Percentiles rank a stretch among this genome's conserved stretches.
phyloP scores from a whole-genome alignment of 257 asterid genomes.

The Solanum verrucosum region DNA sequence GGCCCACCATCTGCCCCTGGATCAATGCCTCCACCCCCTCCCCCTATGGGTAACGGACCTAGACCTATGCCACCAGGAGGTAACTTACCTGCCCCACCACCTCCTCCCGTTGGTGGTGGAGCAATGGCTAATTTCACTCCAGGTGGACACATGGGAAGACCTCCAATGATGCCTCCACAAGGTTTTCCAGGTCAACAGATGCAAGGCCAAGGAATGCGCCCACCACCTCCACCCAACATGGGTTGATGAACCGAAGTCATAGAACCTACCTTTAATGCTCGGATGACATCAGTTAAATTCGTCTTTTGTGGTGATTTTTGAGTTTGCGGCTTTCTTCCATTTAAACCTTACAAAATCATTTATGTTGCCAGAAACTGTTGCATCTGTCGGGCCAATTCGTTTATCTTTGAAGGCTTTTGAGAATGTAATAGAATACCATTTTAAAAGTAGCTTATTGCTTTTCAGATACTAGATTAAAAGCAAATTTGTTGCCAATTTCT shows the following conservation, averaged over 20 bases:
- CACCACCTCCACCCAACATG: slow-evolving; percentile 73
- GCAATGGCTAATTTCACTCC: slow-evolving; percentile 81
- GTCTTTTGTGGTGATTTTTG: not conserved
- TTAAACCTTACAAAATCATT: not conserved
- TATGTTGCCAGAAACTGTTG: not conserved
- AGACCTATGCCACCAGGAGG: slow-evolving; percentile 99
- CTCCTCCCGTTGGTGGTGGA: slow-evolving; percentile 70
- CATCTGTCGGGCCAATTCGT: not conserved
- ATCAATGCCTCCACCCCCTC: slow-evolving; percentile 45
- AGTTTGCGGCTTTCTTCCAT: not conserved
- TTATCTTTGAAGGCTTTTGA: not conserved
- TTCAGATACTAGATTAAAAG: not conserved
- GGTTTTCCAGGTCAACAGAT: slow-evolving; percentile 70
- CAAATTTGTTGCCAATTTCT: not conserved
- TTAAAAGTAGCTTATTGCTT: not conserved
- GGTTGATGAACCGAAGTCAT: slow-evolving; percentile 23
- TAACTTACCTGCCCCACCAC: slow-evolving; percentile 86
- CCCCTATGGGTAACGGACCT: slow-evolving; percentile 68
- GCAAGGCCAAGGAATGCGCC: slow-evolving; percentile 53
- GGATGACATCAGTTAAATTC: not conserved
- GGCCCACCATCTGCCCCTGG: slow-evolving; percentile 40
- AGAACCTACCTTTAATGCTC: not conserved
- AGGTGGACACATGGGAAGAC: slow-evolving; percentile 75
- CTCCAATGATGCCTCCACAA: slow-evolving; percentile 73
- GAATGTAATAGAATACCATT: not conserved